A percentile compares a stretch with the other conserved stretches of the same genome.
phyloP scores from a whole-genome alignment of 2,329 filamentous ascomycete species.

The Fusarium nurragi region DNA sequence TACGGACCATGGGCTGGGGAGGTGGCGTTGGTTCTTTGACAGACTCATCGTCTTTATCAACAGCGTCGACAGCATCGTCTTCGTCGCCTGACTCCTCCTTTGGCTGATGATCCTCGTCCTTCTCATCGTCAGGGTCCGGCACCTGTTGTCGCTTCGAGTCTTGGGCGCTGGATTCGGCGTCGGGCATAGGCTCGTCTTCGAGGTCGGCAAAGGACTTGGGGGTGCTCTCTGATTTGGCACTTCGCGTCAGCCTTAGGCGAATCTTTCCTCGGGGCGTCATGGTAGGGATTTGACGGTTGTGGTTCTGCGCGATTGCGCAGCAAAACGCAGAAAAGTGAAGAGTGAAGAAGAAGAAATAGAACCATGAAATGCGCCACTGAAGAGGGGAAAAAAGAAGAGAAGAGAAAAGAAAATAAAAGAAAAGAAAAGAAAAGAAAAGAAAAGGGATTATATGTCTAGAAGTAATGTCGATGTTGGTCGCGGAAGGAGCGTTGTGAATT shows the following conservation, averaged over 20 bases:
- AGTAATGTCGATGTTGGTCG: neutral
- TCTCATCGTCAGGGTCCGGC: conserved; percentile 49
- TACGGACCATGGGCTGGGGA: conserved; percentile 72
- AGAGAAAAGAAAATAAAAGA: neutral
- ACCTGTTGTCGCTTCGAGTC: conserved; percentile 55
- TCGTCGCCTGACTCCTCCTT: conserved; percentile 62
- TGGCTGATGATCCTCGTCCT: conserved; percentile 60
- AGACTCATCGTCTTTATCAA: conserved; percentile 52
- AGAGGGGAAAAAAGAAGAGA: neutral
- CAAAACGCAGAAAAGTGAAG: conserved; percentile 6
- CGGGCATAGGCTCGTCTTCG: conserved; percentile 50
- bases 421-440: neutral
- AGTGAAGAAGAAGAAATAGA: neutral
- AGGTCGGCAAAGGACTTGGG: conserved; percentile 54
- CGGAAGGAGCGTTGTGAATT: neutral
- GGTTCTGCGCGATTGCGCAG: conserved; percentile 14
- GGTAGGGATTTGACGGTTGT: conserved; percentile 3
- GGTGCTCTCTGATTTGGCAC: conserved; percentile 52
- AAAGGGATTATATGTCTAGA: neutral
- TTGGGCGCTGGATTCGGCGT: conserved; percentile 44
- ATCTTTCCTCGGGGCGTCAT: conserved; percentile 47
- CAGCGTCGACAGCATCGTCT: conserved; percentile 47
- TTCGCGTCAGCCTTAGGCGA: conserved; percentile 49
- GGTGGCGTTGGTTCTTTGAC: conserved; percentile 64
- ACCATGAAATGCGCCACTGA: conserved; percentile 2